phyloP scores from a whole-genome alignment of 75 land plant genomes.

The Cunninghamia lanceolata region DNA sequence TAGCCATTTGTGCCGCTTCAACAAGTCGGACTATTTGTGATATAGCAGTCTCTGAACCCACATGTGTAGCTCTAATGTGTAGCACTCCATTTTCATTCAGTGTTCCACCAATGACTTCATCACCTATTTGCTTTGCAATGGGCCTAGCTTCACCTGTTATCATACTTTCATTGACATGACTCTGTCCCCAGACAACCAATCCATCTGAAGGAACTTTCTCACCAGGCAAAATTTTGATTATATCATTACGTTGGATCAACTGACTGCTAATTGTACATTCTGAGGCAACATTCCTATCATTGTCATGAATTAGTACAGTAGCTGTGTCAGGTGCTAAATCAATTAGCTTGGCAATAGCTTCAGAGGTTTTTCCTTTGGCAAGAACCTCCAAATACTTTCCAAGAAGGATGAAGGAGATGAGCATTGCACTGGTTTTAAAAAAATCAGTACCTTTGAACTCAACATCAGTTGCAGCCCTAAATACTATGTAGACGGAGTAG shows the following conservation, averaged over 20 bases:
- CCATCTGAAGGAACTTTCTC: constrained; percentile 90
- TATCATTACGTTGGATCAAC: constrained; percentile 81
- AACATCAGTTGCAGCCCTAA: constrained; percentile 59
- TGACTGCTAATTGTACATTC: constrained; percentile 76
- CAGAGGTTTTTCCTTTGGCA: constrained; percentile 93
- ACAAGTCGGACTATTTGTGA: constrained; percentile 92
- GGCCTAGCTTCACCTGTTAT: constrained; percentile 93
- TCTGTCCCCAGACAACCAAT: constrained; percentile 80
- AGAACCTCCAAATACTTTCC: constrained; percentile 89
- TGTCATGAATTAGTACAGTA: constrained; percentile 43
- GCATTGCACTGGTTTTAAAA: constrained; percentile 97
- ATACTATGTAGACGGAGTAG: constrained; percentile 72
- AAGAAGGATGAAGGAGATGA: constrained; percentile 85
- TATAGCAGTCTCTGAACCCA: constrained; percentile 92
- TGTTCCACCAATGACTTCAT: constrained; percentile 94
- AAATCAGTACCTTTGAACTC: constrained; percentile 75
- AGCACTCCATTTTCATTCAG: constrained; percentile 89
- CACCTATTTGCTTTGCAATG: constrained; percentile 70
- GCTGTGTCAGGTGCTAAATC: constrained; percentile 89
- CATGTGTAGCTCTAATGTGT: constrained; percentile 80
- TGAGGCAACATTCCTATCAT: constrained; percentile 39
- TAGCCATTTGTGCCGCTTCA: constrained; percentile 96
- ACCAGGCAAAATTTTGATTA: constrained; percentile 81
- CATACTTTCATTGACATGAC: constrained; percentile 96
- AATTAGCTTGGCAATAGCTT: constrained; percentile 89